Percentiles rank a stretch among this genome's conserved stretches.
phyloP scores from a whole-genome alignment of 306 rosid genomes.

The Dalbergia oliveri region DNA sequence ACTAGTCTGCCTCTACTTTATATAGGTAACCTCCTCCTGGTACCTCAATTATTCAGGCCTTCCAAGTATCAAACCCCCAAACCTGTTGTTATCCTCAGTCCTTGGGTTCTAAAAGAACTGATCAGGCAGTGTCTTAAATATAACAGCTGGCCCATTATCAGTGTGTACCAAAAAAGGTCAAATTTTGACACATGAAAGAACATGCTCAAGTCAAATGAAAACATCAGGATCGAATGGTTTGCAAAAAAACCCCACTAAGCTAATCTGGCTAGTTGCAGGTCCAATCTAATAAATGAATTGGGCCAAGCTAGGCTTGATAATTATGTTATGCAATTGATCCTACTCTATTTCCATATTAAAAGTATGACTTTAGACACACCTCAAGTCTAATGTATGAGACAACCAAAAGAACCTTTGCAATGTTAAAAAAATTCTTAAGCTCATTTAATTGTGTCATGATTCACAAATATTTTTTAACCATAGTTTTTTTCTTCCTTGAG shows the following conservation, averaged over 20 bases:
- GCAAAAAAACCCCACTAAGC: background rate
- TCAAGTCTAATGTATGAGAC: background rate
- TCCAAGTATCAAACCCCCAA: slow-evolving; percentile 2
- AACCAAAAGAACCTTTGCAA: background rate
- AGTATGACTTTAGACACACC: slow-evolving; percentile 5
- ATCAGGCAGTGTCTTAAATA: background rate
- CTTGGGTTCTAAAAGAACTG: background rate
- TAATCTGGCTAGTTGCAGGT: background rate
- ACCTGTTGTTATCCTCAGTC: background rate
- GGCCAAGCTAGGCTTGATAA: background rate
- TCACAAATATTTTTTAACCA: background rate
- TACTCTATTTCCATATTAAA: background rate
- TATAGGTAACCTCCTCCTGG: background rate
- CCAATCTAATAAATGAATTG: slow-evolving; percentile 6
- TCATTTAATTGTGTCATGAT: slow-evolving; percentile 3
- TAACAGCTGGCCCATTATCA: background rate
- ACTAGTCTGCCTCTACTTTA: background rate
- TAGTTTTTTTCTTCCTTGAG: background rate
- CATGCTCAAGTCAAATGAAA: too few relatives aligned
- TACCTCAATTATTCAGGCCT: slow-evolving; percentile 13
- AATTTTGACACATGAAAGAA: background rate
- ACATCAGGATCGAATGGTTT: too few relatives aligned
- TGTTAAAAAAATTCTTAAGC: background rate
- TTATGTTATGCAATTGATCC: background rate
- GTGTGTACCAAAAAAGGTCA: background rate